phyloP scores from a whole-genome alignment of 2,329 filamentous ascomycete species.

The Rhynchosporium graminicola region DNA sequence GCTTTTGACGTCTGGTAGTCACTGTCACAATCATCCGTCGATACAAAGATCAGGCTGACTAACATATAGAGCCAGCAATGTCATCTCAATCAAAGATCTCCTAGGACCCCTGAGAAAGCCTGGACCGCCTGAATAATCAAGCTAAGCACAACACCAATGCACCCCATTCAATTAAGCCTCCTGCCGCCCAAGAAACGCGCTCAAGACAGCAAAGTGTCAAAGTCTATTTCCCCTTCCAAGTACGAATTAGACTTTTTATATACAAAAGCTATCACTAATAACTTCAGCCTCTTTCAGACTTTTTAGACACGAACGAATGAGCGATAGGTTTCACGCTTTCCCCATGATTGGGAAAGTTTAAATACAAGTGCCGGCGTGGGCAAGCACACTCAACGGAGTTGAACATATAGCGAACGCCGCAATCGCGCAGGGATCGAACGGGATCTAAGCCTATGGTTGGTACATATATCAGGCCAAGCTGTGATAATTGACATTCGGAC shows the following conservation, averaged over 20 bases:
- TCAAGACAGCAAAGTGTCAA: neutral
- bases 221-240: conserved; percentile 5
- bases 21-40: neutral
- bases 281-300: neutral
- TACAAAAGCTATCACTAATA: neutral
- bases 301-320: too few species aligned
- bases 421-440: too few species aligned
- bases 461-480: neutral
- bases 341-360: too few species aligned
- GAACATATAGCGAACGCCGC: too few species aligned
- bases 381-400: too few species aligned
- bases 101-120: neutral
- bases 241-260: neutral
- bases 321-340: neutral
- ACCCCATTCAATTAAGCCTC: neutral
- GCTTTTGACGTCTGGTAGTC: neutral
- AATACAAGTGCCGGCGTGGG: neutral
- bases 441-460: neutral
- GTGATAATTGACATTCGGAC: neutral
- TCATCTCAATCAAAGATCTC: neutral
- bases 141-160: neutral
- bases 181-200: neutral
- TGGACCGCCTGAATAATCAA: neutral
- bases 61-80: neutral
- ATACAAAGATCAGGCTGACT: neutral